These are phyloP conservation scores for Fusarium subglutinans DNA, from an alignment of 2,329 filamentous ascomycete species.

Conservation along the genomic window DNA sequence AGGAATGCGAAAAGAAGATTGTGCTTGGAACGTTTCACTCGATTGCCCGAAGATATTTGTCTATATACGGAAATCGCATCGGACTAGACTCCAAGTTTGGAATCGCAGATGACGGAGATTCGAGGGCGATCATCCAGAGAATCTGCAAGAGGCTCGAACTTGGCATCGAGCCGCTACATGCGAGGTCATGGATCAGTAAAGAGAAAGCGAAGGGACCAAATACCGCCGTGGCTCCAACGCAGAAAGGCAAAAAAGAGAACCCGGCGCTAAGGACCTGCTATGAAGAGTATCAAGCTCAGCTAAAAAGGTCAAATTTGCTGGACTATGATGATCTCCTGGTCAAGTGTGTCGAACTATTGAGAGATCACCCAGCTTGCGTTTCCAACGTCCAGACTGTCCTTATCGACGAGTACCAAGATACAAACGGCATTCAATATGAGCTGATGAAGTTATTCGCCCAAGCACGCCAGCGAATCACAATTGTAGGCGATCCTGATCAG, in stretches of 20 bases:
- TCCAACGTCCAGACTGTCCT: conserved; percentile 90
- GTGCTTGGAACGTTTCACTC: conserved; percentile 96
- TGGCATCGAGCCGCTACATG: conserved; percentile 73
- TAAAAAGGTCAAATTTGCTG: conserved; percentile 80
- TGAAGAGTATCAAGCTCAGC: conserved; percentile 78
- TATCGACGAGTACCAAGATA: conserved; percentile 98
- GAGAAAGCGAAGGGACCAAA: conserved; percentile 66
- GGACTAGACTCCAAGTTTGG: conserved; percentile 85
- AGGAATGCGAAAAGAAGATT: conserved; percentile 77
- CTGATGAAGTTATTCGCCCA: conserved; percentile 90
- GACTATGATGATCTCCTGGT: conserved; percentile 95
- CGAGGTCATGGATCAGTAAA: conserved; percentile 80
- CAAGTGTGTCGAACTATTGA: conserved; percentile 81
- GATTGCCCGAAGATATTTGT: conserved; percentile 85
- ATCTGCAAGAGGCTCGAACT: conserved; percentile 80
- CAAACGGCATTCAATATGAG: conserved; percentile 93
- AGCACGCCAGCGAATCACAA: conserved; percentile 78
- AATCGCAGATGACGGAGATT: conserved; percentile 88
- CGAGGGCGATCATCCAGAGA: conserved; percentile 79
- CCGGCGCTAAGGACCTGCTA: conserved; percentile 75
- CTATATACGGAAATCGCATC: conserved; percentile 84
- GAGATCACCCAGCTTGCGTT: conserved; percentile 78
- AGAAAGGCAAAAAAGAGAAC: conserved; percentile 52
- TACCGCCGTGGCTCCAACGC: conserved; percentile 53
- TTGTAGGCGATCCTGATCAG: conserved; percentile 96